Base-by-base conservation (phyloP, 345 rosid species). In the Salix suchowensis region DNA sequence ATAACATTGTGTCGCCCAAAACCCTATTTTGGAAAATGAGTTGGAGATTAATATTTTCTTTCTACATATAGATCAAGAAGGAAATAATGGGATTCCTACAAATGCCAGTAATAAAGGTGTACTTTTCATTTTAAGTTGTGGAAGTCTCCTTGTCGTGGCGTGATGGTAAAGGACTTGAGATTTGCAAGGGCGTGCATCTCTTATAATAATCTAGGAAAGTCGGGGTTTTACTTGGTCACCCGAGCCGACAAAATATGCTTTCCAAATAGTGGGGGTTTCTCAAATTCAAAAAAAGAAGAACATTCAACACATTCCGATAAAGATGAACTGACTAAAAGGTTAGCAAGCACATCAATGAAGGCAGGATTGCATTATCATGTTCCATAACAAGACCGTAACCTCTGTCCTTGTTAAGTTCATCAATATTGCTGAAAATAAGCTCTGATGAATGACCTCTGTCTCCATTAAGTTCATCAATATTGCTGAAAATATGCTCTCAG, bases 121-220 rank as follows among this genome's bases (percentile, higher is more conserved):
- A 5, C 28, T 23, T 9, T 26, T 58, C 64, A 58, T 58, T 54
- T 42, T 21, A 54, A 52, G 24, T 21, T 54, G 1, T 8, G 13
- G 6, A 55, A 1, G 26, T 30, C 0, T 4, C 5, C 5, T 4
- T 0, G 5, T 0, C 36, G 36, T 34, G 5, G 1, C 36, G 6
- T 34, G 36, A 34, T 34, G 36, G 36, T 4, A 34, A 34, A 34
- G 5, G 1, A 34, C 5, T 34, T 34, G 36, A 34, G 5, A 34
- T 34, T 4, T 34, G 36, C 6, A 34, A 34, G 5, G 34, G 2
- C 5, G 0, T 34, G 5, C 5, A 4, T 34, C 1, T 34, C 6
- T 34, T 4, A 4, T 34, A 34, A 34, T 5, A 34, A 1, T 34
- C 6, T 34, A 4, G 0, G 6, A 34, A 5, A 34, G 6, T 34